A percentile compares a stretch with the other conserved stretches of the same genome.
Conservation (phyloP, 352 stramenopile species). For the Phytopythium chamaehyphon region DNA sequence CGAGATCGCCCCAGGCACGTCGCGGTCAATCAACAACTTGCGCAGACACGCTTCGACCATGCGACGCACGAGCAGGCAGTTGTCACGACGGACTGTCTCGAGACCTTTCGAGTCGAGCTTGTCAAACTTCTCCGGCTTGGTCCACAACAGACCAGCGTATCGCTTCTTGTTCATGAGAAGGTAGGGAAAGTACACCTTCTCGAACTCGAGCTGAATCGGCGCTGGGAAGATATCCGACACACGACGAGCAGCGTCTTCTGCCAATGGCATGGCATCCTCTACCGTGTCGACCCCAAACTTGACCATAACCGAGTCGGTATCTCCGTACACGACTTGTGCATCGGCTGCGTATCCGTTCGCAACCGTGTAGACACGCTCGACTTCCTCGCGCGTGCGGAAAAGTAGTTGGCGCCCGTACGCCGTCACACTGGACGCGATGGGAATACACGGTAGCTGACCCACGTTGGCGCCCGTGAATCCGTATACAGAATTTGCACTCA, state of each 20-base stretch:
- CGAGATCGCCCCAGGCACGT: slow-evolving; percentile 94
- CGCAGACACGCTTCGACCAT: slow-evolving; percentile 97
- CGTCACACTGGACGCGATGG: slow-evolving; percentile 97
- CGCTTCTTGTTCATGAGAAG: slow-evolving; percentile 99
- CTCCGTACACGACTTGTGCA: slow-evolving; percentile 98
- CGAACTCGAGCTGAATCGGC: slow-evolving; percentile 98
- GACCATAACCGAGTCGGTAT: slow-evolving; percentile 99
- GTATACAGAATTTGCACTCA: slow-evolving; percentile 99
- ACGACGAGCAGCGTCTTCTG: slow-evolving; percentile 93
- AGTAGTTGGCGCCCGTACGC: slow-evolving; percentile 97
- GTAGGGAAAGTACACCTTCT: slow-evolving; percentile 99
- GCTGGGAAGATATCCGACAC: slow-evolving; percentile 96
- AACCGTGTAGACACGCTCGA: slow-evolving; percentile 96
- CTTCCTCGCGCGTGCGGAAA: slow-evolving; percentile 95
- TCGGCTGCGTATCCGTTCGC: slow-evolving; percentile 92
- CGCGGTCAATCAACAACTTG: slow-evolving; percentile 98
- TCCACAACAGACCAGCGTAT: slow-evolving; percentile 80
- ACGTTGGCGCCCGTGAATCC: slow-evolving; percentile 99
- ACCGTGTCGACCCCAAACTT: slow-evolving; percentile 98
- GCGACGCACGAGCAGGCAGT: slow-evolving; percentile 96
- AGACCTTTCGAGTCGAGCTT: slow-evolving; percentile 99
- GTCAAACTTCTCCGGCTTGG: slow-evolving; percentile 95
- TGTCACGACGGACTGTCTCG: slow-evolving; percentile 99
- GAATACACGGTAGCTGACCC: slow-evolving; percentile 97
- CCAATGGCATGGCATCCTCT: slow-evolving; percentile 97